Conservation (phyloP, 176 grass and related monocot species). For the barley (Hordeum vulgare) region DNA sequence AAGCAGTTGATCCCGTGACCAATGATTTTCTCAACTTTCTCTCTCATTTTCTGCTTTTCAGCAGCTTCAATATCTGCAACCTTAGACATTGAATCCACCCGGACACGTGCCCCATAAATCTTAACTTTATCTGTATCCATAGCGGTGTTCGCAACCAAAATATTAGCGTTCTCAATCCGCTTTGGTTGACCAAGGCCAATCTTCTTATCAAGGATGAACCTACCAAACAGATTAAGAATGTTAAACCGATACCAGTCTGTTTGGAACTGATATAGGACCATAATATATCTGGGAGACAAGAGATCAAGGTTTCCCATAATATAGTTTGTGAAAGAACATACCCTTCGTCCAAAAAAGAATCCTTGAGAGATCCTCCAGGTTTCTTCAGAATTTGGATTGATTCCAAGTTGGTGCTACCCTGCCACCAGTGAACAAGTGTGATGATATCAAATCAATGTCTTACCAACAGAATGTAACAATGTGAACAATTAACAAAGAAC, state of each 20-base stretch:
- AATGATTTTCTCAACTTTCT: slow-evolving; percentile 95
- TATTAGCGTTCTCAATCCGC: slow-evolving; percentile 89
- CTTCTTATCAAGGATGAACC: slow-evolving; percentile 99
- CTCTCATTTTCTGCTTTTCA: slow-evolving; percentile 96
- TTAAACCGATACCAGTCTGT: not conserved
- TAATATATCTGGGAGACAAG: not conserved
- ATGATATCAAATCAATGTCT: not conserved
- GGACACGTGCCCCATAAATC: slow-evolving; percentile 90
- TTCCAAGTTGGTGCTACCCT: slow-evolving; percentile 97
- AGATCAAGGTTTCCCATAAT: not conserved
- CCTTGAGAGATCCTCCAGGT: slow-evolving; percentile 95
- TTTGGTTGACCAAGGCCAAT: slow-evolving; percentile 96
- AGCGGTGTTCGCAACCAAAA: slow-evolving; percentile 94
- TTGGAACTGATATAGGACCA: not conserved
- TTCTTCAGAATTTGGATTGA: slow-evolving; percentile 98
- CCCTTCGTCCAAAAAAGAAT: slow-evolving; percentile 99
- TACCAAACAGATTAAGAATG: slow-evolving; percentile 9
- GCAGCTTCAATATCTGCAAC: slow-evolving; percentile 90
- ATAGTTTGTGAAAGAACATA: slow-evolving; percentile 30
- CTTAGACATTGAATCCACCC: slow-evolving; percentile 88
- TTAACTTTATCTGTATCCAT: slow-evolving; percentile 99
- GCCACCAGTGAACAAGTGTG: slow-evolving; percentile 12
- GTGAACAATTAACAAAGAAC: not conserved
- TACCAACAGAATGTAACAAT: not conserved
- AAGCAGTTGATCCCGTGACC: slow-evolving; percentile 90